Evolutionary conservation across 441 rosid species (phyloP).

Genomic region (Populus tomentosa): DNA sequence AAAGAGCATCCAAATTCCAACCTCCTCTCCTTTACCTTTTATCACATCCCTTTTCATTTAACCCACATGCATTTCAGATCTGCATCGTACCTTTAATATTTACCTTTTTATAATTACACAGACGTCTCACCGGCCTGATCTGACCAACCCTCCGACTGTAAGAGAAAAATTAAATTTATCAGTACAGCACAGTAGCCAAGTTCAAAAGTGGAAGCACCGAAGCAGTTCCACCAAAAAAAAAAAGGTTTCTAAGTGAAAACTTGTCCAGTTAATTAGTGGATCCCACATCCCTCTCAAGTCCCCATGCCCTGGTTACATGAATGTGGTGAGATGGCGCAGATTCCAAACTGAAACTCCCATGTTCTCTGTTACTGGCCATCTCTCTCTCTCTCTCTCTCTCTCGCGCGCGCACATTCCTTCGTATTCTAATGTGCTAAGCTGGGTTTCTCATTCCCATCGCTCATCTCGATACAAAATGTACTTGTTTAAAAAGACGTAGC

Average conservation of each 20-base stretch:
- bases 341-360: constrained; percentile 29
- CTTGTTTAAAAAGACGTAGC: not conserved
- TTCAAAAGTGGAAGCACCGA: not conserved
- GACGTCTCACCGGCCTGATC: not conserved
- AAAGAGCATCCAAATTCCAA: constrained; percentile 10
- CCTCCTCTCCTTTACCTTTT: not conserved
- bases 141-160: not conserved
- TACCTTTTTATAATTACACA: constrained; percentile 8
- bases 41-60: constrained; percentile 14
- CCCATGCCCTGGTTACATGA: constrained; percentile 24
- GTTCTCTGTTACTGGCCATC: constrained; percentile 22
- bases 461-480: not conserved
- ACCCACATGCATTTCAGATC: constrained; percentile 42
- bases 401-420: constrained; percentile 19
- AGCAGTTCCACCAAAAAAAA: not conserved
- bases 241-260: not conserved
- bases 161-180: not conserved
- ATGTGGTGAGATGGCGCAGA: constrained; percentile 17
- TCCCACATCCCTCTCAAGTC: not conserved
- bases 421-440: constrained; percentile 12
- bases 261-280: not conserved
- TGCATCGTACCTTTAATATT: constrained; percentile 1
- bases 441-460: constrained; percentile 13
- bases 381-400: not conserved
- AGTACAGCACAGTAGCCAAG: not conserved